Conservation (phyloP, 805 yeast species). For the Yamadazyma akitaensis region DNA sequence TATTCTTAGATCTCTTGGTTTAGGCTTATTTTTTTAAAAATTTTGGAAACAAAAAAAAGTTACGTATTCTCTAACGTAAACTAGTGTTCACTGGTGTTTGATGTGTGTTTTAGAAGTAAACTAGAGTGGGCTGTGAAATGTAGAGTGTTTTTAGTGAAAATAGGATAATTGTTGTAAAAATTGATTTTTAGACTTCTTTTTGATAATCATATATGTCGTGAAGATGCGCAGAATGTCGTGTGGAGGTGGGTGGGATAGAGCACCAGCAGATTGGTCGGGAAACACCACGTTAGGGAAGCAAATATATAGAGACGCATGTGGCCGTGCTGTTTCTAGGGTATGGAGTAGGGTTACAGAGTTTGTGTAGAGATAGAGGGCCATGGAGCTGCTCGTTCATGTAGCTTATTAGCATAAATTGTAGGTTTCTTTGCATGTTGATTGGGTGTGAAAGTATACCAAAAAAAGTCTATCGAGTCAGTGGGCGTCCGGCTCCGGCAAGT, state of each 20-base stretch:
- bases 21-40: no score
- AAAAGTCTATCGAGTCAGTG: no score
- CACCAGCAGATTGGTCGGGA: background rate
- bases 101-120: background rate
- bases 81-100: background rate
- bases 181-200: slow-evolving; percentile 2
- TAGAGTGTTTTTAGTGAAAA: background rate
- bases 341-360: no score
- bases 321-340: no score
- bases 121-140: background rate
- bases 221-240: slow-evolving; percentile 7
- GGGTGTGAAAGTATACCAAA: no score
- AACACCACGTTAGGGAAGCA: background rate
- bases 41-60: background rate
- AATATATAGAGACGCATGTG: background rate
- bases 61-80: background rate
- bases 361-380: no score
- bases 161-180: slow-evolving; percentile 1
- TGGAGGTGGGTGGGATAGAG: background rate
- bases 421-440: no score
- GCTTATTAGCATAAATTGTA: no score
- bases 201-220: slow-evolving; percentile 1
- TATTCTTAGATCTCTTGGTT: background rate
- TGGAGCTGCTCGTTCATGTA: no score
- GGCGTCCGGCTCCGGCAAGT: no score